phyloP scores from a whole-genome alignment of 2,329 filamentous ascomycete genomes.

The Cryphonectria japonica region DNA sequence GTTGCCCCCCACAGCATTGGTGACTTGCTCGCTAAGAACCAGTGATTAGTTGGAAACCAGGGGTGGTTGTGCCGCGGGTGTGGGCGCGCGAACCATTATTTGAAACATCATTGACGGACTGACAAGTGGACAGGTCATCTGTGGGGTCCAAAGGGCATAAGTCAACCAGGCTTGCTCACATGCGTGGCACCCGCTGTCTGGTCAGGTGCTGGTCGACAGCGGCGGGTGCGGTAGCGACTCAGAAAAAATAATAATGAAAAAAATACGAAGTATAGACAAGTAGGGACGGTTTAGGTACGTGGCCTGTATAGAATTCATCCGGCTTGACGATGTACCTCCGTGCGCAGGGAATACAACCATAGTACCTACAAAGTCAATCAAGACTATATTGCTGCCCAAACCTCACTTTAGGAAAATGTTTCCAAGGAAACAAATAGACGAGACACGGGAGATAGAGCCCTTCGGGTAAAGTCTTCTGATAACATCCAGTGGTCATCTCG shows the following conservation, averaged over 20 bases:
- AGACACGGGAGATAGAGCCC: not conserved
- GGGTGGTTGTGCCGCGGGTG: not conserved
- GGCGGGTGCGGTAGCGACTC: not conserved
- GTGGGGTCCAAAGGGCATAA: constrained; percentile 3
- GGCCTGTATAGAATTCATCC: too few species aligned
- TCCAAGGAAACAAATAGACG: not conserved
- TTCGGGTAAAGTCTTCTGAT: constrained; percentile 1
- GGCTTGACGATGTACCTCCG: not conserved
- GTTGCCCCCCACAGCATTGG: not conserved
- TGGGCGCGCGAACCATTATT: not conserved
- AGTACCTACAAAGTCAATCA: not conserved
- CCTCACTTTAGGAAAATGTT: not conserved
- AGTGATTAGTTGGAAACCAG: not conserved
- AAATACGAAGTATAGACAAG: not conserved
- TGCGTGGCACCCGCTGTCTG: constrained; percentile 8
- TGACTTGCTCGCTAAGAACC: not conserved
- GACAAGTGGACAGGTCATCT: constrained; percentile 15
- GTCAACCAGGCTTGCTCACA: constrained; percentile 8
- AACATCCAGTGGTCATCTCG: constrained; percentile 11
- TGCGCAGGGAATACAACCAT: not conserved
- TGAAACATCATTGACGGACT: constrained; percentile 1
- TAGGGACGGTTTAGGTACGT: not conserved
- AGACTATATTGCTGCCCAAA: constrained; percentile 2
- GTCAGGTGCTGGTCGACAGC: not conserved
- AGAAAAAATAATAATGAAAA: not conserved